phyloP scores from a whole-genome alignment of 2,329 filamentous ascomycete species.

The Cordyceps cateniannulata region DNA sequence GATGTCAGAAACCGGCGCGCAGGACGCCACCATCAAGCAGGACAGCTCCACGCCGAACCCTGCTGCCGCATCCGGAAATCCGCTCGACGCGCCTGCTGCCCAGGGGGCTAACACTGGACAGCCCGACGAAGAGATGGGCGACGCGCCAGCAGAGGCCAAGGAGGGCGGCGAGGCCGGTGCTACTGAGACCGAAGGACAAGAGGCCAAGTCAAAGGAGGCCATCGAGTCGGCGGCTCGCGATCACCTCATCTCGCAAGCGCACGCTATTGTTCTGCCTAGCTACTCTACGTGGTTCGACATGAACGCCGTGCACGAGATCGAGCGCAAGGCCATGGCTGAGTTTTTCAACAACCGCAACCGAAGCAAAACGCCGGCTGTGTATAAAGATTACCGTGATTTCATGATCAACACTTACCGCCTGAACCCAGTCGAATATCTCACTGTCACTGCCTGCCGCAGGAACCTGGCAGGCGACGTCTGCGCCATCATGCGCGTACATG shows the following conservation, averaged over 20 bases:
- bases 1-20: slow-evolving; percentile 48
- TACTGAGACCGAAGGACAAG: slow-evolving; percentile 45
- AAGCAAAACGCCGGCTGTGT: slow-evolving; percentile 94
- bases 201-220: slow-evolving; percentile 68
- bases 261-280: slow-evolving; percentile 92
- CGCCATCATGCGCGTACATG: slow-evolving; percentile 97
- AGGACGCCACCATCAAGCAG: slow-evolving; percentile 50
- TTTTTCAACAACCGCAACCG: slow-evolving; percentile 98
- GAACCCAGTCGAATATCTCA: slow-evolving; percentile 93
- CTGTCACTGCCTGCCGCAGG: slow-evolving; percentile 88
- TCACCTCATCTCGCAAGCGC: slow-evolving; percentile 87
- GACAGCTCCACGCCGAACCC: slow-evolving; percentile 55
- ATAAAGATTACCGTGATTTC: slow-evolving; percentile 98
- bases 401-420: slow-evolving; percentile 99
- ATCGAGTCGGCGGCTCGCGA: slow-evolving; percentile 83
- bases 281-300: slow-evolving; percentile 99
- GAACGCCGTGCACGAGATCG: slow-evolving; percentile 82
- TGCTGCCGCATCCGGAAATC: slow-evolving; percentile 50
- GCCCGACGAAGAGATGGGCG: slow-evolving; percentile 78
- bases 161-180: slow-evolving; percentile 39
- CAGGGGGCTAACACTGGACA: slow-evolving; percentile 48
- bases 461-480: slow-evolving; percentile 97
- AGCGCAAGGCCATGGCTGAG: slow-evolving; percentile 90
- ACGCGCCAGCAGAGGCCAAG: slow-evolving; percentile 49
- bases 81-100: slow-evolving; percentile 62